These are phyloP conservation scores for Rosa multiflora DNA, from an alignment of 306 rosid species.

Conservation along the genomic window DNA sequence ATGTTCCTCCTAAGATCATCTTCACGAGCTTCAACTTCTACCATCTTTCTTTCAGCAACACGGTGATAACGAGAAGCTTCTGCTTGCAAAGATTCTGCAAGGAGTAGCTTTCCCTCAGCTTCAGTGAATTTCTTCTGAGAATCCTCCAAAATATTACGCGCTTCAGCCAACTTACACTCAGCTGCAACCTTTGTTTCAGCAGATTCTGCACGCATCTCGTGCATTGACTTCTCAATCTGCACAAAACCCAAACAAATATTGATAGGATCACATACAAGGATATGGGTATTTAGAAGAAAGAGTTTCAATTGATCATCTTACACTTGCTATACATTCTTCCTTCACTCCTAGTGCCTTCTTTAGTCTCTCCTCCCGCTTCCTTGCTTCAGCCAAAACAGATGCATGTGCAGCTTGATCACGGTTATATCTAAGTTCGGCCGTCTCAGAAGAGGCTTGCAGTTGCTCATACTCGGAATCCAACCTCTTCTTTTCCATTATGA, in stretches of 20 bases:
- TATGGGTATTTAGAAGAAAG: neutral
- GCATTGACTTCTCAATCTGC: slow-evolving; percentile 93
- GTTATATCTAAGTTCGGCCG: slow-evolving; percentile 55
- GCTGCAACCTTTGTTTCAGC: slow-evolving; percentile 96
- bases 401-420: slow-evolving; percentile 59
- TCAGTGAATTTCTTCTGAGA: slow-evolving; percentile 63
- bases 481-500: slow-evolving; percentile 80
- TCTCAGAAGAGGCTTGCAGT: slow-evolving; percentile 54
- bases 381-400: slow-evolving; percentile 69
- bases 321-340: slow-evolving; percentile 92
- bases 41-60: slow-evolving; percentile 83
- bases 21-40: slow-evolving; percentile 89
- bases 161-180: slow-evolving; percentile 75
- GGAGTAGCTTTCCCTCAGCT: slow-evolving; percentile 66
- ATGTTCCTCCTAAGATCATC: slow-evolving; percentile 81
- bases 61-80: slow-evolving; percentile 67
- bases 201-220: slow-evolving; percentile 84
- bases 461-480: slow-evolving; percentile 62
- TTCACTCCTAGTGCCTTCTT: slow-evolving; percentile 75
- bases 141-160: slow-evolving; percentile 56
- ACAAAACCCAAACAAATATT: slow-evolving; percentile 16
- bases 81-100: slow-evolving; percentile 71
- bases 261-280: neutral
- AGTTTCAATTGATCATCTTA: slow-evolving; percentile 44
- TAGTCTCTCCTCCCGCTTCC: slow-evolving; percentile 75